Evolutionary conservation across 352 stramenopile genomes (phyloP), one percentile per base, ranked within the genome.

Genomic region (Pythium apleroticum): DNA sequence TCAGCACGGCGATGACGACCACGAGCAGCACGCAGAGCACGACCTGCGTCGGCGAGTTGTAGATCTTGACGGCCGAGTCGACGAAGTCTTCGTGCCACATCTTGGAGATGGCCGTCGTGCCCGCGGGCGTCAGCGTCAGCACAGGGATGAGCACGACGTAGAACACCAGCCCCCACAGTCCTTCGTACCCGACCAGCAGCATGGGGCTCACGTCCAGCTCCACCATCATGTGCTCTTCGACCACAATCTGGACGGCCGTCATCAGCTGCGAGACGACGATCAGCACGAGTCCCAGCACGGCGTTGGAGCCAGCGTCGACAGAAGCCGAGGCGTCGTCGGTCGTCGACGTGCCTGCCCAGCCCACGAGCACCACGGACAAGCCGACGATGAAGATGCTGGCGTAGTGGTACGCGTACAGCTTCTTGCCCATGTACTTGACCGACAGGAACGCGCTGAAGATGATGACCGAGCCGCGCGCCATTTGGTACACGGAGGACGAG

Each of bases 401-500:
- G 71, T 91, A 94, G 69, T 96, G 89, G 72, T 92, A 96, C 4
- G 68, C 78, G 54, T 89, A 85, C 25, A 93, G 75, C 27, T 73
- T 86, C 70, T 91, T 93, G 56, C 84, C 79, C 74, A 96, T 89
- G 66, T 93, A 83, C 6, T 76, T 59, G 20, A 96, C 81, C 35
- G 84, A 93, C 60, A 96, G 83, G 65, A 95, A 76, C 33, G 83
- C 89, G 39, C 83, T 95, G 68, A 97, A 97, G 71, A 97, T 90
- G 68, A 97, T 91, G 63, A 97, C 88, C 5, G 88, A 93, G 46
- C 87, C 88, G 49, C 89, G 84, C 27, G 89, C 81, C 89, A 97
- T 97, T 65, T 97, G 86, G 77, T 89, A 96, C 57, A 95, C 83
- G 0, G 85, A 95, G 45, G 89, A 91, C 60, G 86, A 91, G 58